Base-by-base conservation (phyloP, 2,329 filamentous ascomycete genomes). In the Aspergillus luchuensis region DNA sequence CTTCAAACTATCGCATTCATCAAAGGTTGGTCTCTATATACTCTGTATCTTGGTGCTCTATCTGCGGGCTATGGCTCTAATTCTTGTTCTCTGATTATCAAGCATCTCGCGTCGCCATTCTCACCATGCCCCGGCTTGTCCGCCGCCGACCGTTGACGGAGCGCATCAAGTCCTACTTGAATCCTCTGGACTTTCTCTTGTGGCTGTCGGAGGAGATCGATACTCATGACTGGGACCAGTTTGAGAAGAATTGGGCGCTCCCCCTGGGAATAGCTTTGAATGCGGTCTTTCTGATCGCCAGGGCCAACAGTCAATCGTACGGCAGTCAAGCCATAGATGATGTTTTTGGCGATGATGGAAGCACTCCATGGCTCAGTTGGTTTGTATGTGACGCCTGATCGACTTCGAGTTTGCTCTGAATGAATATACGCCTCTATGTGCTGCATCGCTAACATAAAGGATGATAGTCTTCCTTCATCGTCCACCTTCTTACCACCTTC, bases 191-290 rank as follows among this genome's bases (percentile, higher is more conserved):
- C 78, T 91, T 94, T 71, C 80, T 95, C 57, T 86, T 99, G 17
- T 97, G 92, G 90, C 78, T 96, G 2, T 96, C 91, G 0, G 94
- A 98, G 74, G 91, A 97, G 78, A 85, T 99, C 62, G 93, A 97
- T 74, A 92, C 92, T 28, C 89, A 90, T 72, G 91, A 97, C 69
- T 96, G 92, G 88, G 91, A 97, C 68, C 91, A 94, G 19, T 80
- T 86, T 62, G 81, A 87, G 63, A 89, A 91, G 67, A 80, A 87
- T 38, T 89, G 91, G 75, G 90, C 91, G 25, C 85, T 87, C 5
- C 88, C 91, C 55, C 80, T 96, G 17, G 94, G 92, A 5, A 68
- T 97, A 28, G 84, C 74, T 0, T 81, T 93, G 69, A 98, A 98
- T 76, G 78, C 96, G 43, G 67, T 89, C 33, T 94, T 97, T 73